Conservation (phyloP, 208 protist genomes). For the Naegleria gruberi region DNA sequence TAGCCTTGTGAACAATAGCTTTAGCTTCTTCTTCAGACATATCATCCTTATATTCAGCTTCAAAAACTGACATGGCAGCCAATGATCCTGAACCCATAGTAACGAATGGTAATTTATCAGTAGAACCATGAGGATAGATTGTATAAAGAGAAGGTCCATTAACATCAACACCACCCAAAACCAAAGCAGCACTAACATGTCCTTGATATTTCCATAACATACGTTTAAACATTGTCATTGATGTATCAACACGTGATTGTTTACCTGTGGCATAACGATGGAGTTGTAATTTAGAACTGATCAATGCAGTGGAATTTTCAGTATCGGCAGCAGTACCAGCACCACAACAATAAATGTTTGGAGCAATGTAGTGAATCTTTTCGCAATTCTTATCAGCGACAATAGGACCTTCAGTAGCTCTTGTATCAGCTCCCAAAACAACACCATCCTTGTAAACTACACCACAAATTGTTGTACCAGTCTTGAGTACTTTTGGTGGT, state of each 20-base stretch:
- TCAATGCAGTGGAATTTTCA: conserved; percentile 81
- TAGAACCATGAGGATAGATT: conserved; percentile 95
- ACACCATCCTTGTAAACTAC: conserved; percentile 97
- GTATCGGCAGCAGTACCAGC: conserved; percentile 99
- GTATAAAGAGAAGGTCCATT: conserved; percentile 91
- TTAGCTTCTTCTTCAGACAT: conserved; percentile 92
- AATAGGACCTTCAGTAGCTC: conserved; percentile 95
- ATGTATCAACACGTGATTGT: conserved; percentile 88
- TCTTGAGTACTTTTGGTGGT: conserved; percentile 84
- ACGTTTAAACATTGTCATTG: conserved; percentile 91
- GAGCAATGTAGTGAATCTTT: conserved; percentile 99
- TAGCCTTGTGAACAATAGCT: conserved; percentile 87
- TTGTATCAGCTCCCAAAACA: conserved; percentile 98
- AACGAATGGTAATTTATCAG: conserved; percentile 93
- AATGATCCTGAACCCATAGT: conserved; percentile 99
- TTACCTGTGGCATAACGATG: conserved; percentile 85
- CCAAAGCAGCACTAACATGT: conserved; percentile 94
- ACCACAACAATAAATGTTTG: conserved; percentile 99
- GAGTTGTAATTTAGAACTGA: conserved; percentile 84
- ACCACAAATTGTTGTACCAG: conserved; percentile 99
- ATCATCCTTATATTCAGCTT: conserved; percentile 85
- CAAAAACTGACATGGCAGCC: conserved; percentile 96
- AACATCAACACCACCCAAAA: conserved; percentile 97
- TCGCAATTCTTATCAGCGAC: conserved; percentile 99
- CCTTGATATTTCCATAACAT: conserved; percentile 96